Evolutionary conservation across 148 eudicot species (phyloP), one percentile per base, ranked within the genome.

Genomic region (Vaccinium macrocarpon): DNA sequence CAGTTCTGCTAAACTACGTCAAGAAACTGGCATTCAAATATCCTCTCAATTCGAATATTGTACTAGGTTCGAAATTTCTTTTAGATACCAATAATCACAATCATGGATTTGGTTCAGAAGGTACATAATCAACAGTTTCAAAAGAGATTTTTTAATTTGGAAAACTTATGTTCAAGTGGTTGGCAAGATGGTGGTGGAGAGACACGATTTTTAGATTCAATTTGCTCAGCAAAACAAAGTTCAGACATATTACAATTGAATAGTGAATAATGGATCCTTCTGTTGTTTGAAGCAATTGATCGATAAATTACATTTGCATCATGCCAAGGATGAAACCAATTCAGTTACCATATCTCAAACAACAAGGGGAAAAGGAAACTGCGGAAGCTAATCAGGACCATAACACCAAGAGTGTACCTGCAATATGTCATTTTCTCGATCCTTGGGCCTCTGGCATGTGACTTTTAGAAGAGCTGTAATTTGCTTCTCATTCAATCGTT

Each of bases 401-500:
- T 6, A 57, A 75, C 52, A 81, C 16, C 62, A 56, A 16, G 55
- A 81, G 23, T 68, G 42, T 86, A 93, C 96, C 93, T 92, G 93
- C 87, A 93, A 84, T 73, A 93, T 93, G 70, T 92, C 94, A 84
- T 90, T 84, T 87, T 93, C 96, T 53, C 92, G 90, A 81, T 93
- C 93, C 83, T 91, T 90, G 29, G 96, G 96, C 77, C 96, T 87
- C 57, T 93, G 94, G 85, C 94, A 93, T 50, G 94, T 92, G 48
- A 93, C 92, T 82, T 89, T 93, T 73, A 93, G 78, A 79, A 93
- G 89, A 74, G 96, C 83, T 56, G 96, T 93, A 56, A 93, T 93
- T 87, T 93, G 94, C 84, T 92, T 93, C 84, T 93, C 94, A 82
- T 93, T 92, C 88, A 93, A 88, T 72, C 96, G 90, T 85, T 92